A percentile compares a stretch with the other conserved stretches of the same genome.
These are phyloP conservation scores for Marchantia paleacea DNA, from an alignment of 225 moss, liverwort and hornwort genomes.

Conservation along the genomic window DNA sequence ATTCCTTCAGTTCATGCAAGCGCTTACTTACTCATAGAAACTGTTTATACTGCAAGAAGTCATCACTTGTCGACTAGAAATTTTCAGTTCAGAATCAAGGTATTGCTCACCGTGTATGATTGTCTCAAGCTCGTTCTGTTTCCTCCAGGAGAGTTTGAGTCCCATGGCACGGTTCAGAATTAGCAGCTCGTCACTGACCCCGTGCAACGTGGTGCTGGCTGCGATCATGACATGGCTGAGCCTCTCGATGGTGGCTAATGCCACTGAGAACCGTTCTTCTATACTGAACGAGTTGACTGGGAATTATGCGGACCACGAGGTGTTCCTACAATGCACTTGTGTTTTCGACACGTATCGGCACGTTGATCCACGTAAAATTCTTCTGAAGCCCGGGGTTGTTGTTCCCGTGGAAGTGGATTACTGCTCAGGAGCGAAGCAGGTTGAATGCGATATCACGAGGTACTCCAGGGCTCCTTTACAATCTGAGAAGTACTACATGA, in stretches of 20 bases:
- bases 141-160: too few species aligned
- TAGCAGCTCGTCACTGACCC: too few species aligned
- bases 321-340: constrained; percentile 4
- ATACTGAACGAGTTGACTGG: not conserved
- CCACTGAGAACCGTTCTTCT: not conserved
- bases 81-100: too few species aligned
- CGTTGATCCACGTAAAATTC: not conserved
- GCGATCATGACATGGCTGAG: too few species aligned
- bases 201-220: too few species aligned
- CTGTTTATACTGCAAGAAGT: too few species aligned
- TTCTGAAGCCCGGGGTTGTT: constrained; percentile 6
- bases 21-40: too few species aligned
- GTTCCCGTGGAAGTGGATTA: not conserved
- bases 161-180: too few species aligned
- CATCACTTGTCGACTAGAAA: too few species aligned
- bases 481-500: not conserved
- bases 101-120: too few species aligned
- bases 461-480: not conserved
- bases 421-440: constrained; percentile 7
- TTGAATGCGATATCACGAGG: constrained; percentile 13
- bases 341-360: not conserved
- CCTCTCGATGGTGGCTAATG: not conserved
- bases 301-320: not conserved
- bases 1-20: too few species aligned
- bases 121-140: too few species aligned